Conservation (phyloP, 257 asterid genomes). For the Scutellaria baicalensis region DNA sequence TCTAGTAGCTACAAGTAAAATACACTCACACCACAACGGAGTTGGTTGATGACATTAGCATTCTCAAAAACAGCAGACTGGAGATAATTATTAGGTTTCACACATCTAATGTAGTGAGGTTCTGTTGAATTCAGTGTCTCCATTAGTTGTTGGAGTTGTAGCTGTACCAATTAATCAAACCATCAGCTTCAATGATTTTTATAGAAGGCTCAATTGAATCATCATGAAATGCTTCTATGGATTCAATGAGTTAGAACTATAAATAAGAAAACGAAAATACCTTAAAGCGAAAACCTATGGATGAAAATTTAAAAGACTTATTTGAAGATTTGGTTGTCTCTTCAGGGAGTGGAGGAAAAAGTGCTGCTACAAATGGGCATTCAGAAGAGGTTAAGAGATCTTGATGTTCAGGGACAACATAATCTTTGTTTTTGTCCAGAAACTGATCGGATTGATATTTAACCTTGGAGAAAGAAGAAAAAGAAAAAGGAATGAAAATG, state of each 20-base stretch:
- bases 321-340: constrained; percentile 68
- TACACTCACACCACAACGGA: constrained; percentile 90
- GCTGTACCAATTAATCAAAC: constrained; percentile 40
- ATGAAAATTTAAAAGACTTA: constrained; percentile 84
- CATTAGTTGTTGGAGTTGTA: constrained; percentile 88
- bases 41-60: constrained; percentile 71
- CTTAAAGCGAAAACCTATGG: constrained; percentile 91
- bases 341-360: constrained; percentile 73
- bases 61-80: constrained; percentile 78
- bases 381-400: constrained; percentile 62
- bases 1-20: constrained; percentile 12
- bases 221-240: background rate
- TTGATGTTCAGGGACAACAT: constrained; percentile 88
- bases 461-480: constrained; percentile 43
- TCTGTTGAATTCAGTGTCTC: constrained; percentile 84
- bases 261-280: constrained; percentile 20
- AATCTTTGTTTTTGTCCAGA: constrained; percentile 91
- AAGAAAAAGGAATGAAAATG: constrained; percentile 16
- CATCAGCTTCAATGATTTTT: constrained; percentile 26
- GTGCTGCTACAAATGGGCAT: constrained; percentile 66
- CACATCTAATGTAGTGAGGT: constrained; percentile 94
- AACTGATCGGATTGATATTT: constrained; percentile 83
- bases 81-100: constrained; percentile 75
- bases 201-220: background rate
- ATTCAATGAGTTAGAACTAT: background rate